Evolutionary conservation across 2,329 filamentous ascomycete species (phyloP).

Genomic region (Scytalidium sp.): DNA sequence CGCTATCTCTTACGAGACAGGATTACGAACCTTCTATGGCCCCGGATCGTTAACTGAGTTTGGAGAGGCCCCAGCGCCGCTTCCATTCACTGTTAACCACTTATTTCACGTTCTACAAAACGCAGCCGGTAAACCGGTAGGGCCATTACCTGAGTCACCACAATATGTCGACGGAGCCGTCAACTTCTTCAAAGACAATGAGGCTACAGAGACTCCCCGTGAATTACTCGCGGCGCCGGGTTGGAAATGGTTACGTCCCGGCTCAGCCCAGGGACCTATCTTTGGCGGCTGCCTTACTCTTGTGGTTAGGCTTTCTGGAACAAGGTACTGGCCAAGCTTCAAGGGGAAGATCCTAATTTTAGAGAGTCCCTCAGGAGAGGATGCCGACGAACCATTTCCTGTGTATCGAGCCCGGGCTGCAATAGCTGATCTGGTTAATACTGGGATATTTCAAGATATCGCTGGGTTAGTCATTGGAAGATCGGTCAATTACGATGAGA

Average conservation of each 20-base stretch:
- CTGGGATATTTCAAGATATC: conserved; percentile 12
- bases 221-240: not conserved
- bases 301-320: conserved; percentile 2
- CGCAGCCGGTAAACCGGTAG: not conserved
- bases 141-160: not conserved
- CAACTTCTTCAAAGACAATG: not conserved
- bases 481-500: conserved; percentile 7
- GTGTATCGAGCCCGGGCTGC: not conserved
- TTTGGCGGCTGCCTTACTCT: conserved; percentile 4
- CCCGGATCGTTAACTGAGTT: conserved; percentile 24
- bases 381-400: not conserved
- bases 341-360: conserved; percentile 7
- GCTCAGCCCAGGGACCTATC: conserved; percentile 1
- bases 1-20: conserved; percentile 16
- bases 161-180: not conserved
- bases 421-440: conserved; percentile 11
- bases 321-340: conserved; percentile 7
- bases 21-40: conserved; percentile 27
- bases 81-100: conserved; percentile 16
- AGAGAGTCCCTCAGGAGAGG: conserved; percentile 6
- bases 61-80: conserved; percentile 16
- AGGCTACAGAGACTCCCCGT: not conserved
- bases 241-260: conserved; percentile 7
- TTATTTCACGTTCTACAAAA: conserved; percentile 15
- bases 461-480: conserved; percentile 13